Evolutionary conservation across 345 rosid species (phyloP).

Genomic region (Populus pruinosa): DNA sequence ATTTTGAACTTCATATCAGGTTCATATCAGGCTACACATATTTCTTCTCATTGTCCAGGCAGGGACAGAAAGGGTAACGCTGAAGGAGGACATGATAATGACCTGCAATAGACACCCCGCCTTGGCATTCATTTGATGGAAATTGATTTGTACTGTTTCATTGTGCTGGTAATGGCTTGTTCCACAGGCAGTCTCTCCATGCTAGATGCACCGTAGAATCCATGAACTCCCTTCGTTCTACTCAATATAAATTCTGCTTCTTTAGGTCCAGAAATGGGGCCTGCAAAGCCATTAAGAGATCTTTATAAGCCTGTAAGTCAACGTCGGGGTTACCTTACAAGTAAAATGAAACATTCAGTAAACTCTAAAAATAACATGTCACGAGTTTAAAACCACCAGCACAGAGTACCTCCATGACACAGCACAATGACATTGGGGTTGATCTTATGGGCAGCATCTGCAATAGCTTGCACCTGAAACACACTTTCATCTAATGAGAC

Average conservation of each 20-base stretch:
- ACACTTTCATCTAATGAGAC: conserved; percentile 77
- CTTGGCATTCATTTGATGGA: conserved; percentile 43
- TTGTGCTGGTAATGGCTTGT: conserved; percentile 68
- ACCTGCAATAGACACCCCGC: background rate
- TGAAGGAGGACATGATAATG: no score
- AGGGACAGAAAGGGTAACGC: background rate
- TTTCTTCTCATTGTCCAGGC: background rate
- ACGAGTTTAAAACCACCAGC: background rate
- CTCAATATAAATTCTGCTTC: conserved; percentile 76
- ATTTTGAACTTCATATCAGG: no score
- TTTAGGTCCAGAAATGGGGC: conserved; percentile 75
- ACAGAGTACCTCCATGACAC: conserved; percentile 80
- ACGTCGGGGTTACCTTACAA: background rate
- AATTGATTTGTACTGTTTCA: conserved; percentile 67
- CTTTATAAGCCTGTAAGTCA: background rate
- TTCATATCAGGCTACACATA: no score
- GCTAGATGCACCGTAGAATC: conserved; percentile 96
- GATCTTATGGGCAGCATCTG: conserved; percentile 66
- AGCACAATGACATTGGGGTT: conserved; percentile 61
- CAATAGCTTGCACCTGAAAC: conserved; percentile 71
- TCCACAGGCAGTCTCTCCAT: conserved; percentile 95
- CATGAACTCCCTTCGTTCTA: conserved; percentile 77
- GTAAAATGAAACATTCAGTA: background rate
- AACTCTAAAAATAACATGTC: background rate
- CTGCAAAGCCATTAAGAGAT: conserved; percentile 31